A percentile compares a stretch with the other conserved stretches of the same genome.
Evolutionary conservation across 2,329 filamentous ascomycete genomes (phyloP).

Genomic region (Hypoxylon sp.): DNA sequence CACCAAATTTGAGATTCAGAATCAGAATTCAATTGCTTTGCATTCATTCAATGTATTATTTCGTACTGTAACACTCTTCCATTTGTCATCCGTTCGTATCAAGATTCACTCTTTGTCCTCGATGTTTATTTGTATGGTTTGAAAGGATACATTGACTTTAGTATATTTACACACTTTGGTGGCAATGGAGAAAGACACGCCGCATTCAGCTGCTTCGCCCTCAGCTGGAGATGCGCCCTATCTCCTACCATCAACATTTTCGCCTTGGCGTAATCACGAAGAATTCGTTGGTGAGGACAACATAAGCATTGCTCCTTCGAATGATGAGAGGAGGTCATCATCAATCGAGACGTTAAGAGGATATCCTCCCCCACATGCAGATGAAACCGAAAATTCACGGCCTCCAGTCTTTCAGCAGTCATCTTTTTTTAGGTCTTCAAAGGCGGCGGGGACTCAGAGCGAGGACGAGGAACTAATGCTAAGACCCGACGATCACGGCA

Average conservation of each 20-base stretch:
- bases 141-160: no score
- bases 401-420: background rate
- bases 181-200: constrained; percentile 21
- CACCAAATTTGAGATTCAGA: no score
- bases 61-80: constrained; percentile 5
- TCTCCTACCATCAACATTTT: constrained; percentile 39
- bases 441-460: background rate
- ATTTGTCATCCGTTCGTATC: no score
- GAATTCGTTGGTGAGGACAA: constrained; percentile 7
- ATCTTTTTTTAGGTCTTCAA: background rate
- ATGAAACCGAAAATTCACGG: constrained; percentile 2
- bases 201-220: constrained; percentile 3
- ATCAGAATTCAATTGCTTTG: constrained; percentile 1
- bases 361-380: background rate
- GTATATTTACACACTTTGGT: background rate
- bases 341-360: no score
- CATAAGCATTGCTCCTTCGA: background rate
- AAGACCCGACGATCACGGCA: constrained; percentile 17
- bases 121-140: no score
- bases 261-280: constrained; percentile 30
- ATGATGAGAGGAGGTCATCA: constrained; percentile 3
- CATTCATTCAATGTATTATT: background rate
- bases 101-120: no score
- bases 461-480: constrained; percentile 9
- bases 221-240: constrained; percentile 20